Conservation (phyloP, 495 filamentous ascomycete genomes). For the Lentithecium fluviatile region DNA sequence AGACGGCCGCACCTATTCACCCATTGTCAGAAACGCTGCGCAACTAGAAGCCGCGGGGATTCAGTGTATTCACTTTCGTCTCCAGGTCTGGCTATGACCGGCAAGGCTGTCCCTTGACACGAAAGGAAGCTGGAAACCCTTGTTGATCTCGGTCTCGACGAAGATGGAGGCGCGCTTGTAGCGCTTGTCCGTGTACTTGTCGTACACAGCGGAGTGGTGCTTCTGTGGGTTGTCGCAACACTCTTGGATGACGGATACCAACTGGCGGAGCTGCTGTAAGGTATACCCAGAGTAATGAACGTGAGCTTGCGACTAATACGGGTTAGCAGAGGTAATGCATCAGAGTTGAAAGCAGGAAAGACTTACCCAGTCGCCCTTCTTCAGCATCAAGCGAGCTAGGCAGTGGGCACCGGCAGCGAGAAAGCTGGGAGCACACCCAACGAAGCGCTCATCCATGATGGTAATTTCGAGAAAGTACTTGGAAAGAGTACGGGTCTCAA, state of each 20-base stretch:
- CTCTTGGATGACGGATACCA: conserved; percentile 74
- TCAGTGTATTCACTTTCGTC: conserved; percentile 32
- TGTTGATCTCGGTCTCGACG: conserved; percentile 68
- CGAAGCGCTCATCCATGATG: conserved; percentile 97
- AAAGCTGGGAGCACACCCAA: conserved; percentile 85
- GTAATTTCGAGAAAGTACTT: conserved; percentile 98
- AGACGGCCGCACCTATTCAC: not conserved
- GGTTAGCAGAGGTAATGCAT: conserved; percentile 32
- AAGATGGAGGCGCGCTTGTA: conserved; percentile 80
- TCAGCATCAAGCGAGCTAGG: conserved; percentile 81
- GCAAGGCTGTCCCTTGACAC: conserved; percentile 34
- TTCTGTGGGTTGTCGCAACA: conserved; percentile 78
- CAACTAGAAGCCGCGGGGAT: conserved; percentile 6
- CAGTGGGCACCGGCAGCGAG: conserved; percentile 90
- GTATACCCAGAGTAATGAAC: conserved; percentile 93
- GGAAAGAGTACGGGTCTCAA: conserved; percentile 90
- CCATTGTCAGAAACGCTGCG: not conserved
- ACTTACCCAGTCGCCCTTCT: conserved; percentile 90
- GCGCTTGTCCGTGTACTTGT: conserved; percentile 82
- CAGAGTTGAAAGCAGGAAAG: not conserved
- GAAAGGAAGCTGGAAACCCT: conserved; percentile 49
- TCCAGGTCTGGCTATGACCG: conserved; percentile 31
- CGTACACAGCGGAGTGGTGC: conserved; percentile 83
- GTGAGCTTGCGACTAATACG: conserved; percentile 68
- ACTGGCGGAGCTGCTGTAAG: conserved; percentile 72